Evolutionary conservation across 805 yeast species (phyloP).

Genomic region (Spathaspora girioi): DNA sequence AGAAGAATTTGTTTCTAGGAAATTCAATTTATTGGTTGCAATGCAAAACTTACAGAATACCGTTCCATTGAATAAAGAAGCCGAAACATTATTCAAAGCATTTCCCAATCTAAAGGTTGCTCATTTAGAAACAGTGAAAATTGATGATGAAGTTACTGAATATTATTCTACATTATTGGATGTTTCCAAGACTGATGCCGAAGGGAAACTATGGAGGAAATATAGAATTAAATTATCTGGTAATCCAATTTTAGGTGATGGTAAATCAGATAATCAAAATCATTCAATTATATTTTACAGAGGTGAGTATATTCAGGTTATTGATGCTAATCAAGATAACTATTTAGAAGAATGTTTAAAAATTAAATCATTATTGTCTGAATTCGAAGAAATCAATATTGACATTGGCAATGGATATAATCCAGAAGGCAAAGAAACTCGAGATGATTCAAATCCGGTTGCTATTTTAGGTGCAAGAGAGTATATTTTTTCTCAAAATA

Average conservation of each 20-base stretch:
- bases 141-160: slow-evolving; percentile 38
- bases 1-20: slow-evolving; percentile 58
- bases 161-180: slow-evolving; percentile 61
- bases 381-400: slow-evolving; percentile 75
- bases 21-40: slow-evolving; percentile 76
- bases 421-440: slow-evolving; percentile 45
- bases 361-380: slow-evolving; percentile 81
- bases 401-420: slow-evolving; percentile 47
- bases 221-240: slow-evolving; percentile 78
- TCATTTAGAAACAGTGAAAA: slow-evolving; percentile 46
- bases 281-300: slow-evolving; percentile 81
- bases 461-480: slow-evolving; percentile 96
- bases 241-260: slow-evolving; percentile 93
- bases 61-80: slow-evolving; percentile 62
- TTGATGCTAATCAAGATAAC: slow-evolving; percentile 96
- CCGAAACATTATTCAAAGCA: slow-evolving; percentile 61
- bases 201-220: slow-evolving; percentile 38
- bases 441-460: slow-evolving; percentile 36
- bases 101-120: slow-evolving; percentile 66
- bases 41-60: slow-evolving; percentile 70
- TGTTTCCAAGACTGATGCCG: slow-evolving; percentile 45
- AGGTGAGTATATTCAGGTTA: slow-evolving; percentile 92
- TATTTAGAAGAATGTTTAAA: slow-evolving; percentile 92
- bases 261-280: slow-evolving; percentile 94
- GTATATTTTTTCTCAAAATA: slow-evolving; percentile 87